phyloP scores from a whole-genome alignment of 371 early-diverging fungal species.

The Mucor indicus region DNA sequence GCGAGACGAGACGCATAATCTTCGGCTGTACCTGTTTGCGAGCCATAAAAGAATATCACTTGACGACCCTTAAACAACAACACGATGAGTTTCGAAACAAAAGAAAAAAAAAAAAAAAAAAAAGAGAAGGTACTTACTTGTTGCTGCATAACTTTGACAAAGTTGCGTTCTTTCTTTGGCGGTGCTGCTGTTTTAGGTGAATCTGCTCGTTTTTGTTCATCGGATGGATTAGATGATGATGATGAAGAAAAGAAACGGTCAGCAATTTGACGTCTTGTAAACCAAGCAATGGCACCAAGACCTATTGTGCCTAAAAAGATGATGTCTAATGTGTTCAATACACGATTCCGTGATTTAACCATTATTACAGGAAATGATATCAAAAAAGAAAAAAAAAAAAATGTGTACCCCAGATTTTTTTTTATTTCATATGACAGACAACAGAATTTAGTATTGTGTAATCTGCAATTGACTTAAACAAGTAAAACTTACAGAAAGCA shows the following conservation, averaged over 20 bases:
- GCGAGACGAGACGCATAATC: slow-evolving; percentile 87
- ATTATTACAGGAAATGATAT: too few relatives aligned
- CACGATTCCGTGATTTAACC: not conserved
- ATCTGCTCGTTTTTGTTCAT: not conserved
- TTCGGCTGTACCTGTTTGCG: slow-evolving; percentile 97
- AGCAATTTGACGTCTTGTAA: slow-evolving; percentile 20
- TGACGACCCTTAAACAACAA: slow-evolving; percentile 47
- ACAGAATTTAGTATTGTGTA: too few relatives aligned
- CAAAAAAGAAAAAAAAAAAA: too few relatives aligned
- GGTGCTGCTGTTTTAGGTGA: not conserved
- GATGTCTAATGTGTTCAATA: slow-evolving; percentile 30
- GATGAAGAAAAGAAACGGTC: slow-evolving; percentile 4
- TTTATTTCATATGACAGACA: too few relatives aligned
- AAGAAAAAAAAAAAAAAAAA: not conserved
- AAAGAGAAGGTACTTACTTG: slow-evolving; percentile 22
- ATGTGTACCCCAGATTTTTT: too few relatives aligned
- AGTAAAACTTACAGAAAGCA: too few relatives aligned
- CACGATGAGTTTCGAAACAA: not conserved
- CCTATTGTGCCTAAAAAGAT: slow-evolving; percentile 30
- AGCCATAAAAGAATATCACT: slow-evolving; percentile 86
- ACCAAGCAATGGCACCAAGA: slow-evolving; percentile 33
- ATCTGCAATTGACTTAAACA: too few relatives aligned
- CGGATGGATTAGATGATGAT: too few relatives aligned
- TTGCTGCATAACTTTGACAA: slow-evolving; percentile 54
- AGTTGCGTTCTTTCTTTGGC: slow-evolving; percentile 46